These are phyloP conservation scores for Cladophialophora yegresii DNA, from an alignment of 2,329 filamentous ascomycete genomes.

Conservation along the genomic window DNA sequence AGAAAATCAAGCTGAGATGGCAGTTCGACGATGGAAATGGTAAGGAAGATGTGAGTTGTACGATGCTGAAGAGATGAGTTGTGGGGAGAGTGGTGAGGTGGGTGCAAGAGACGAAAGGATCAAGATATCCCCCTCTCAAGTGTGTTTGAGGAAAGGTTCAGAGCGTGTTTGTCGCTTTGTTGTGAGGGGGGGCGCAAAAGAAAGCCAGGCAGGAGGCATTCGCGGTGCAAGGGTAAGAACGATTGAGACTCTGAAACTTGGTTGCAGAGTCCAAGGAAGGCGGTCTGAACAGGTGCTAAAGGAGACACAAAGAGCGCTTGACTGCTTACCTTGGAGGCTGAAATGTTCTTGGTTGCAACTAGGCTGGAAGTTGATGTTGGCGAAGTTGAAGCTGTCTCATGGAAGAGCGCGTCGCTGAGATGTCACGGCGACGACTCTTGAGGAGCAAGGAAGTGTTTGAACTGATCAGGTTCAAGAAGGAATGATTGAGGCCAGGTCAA, in stretches of 20 bases:
- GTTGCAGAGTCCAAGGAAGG: neutral
- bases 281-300: neutral
- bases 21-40: neutral
- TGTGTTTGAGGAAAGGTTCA: neutral
- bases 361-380: conserved; percentile 1
- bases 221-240: neutral
- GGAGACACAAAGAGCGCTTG: neutral
- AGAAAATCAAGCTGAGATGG: neutral
- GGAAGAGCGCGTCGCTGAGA: neutral
- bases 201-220: conserved; percentile 3
- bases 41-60: neutral
- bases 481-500: neutral
- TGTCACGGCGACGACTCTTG: neutral
- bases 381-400: neutral
- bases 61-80: conserved; percentile 1
- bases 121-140: neutral
- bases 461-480: conserved; percentile 6
- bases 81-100: neutral
- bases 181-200: conserved; percentile 13
- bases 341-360: neutral
- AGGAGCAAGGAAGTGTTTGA: neutral
- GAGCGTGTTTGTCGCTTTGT: conserved; percentile 7
- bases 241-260: neutral
- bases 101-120: neutral
- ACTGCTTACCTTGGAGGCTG: conserved; percentile 4